Percentiles rank a stretch among this genome's conserved stretches.
Conservation (phyloP, 768 basidiomycete genomes). For the Dioszegia aurantiaca region DNA sequence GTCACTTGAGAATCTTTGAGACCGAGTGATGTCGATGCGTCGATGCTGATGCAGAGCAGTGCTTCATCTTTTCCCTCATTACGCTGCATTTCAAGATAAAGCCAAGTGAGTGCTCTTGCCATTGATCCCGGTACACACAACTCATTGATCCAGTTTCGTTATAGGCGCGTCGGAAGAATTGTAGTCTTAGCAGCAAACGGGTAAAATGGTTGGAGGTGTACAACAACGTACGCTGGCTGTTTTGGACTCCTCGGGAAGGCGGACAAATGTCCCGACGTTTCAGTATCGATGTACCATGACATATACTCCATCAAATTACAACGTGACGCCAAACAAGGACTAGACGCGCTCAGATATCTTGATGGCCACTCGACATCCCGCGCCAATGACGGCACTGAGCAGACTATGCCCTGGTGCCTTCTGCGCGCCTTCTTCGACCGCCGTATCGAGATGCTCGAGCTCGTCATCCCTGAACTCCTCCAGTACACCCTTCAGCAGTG, state of each 20-base stretch:
- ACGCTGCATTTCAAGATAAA: conserved; percentile 99
- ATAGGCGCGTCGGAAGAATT: not conserved
- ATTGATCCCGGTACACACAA: not conserved
- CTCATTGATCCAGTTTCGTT: conserved; percentile 1
- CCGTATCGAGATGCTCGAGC: conserved; percentile 86
- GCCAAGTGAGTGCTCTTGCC: conserved; percentile 59
- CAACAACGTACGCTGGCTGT: too few species aligned
- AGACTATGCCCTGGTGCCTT: conserved; percentile 87
- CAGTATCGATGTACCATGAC: too few species aligned
- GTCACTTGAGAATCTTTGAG: conserved; percentile 37
- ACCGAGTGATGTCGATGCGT: not conserved
- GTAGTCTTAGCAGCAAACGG: not conserved
- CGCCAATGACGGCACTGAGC: conserved; percentile 76
- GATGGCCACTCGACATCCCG: conserved; percentile 85
- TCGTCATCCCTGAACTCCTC: conserved; percentile 90
- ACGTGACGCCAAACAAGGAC: not conserved
- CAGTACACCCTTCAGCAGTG: conserved; percentile 68
- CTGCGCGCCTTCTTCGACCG: conserved; percentile 81
- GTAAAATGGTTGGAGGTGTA: too few species aligned
- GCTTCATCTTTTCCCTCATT: conserved; percentile 95
- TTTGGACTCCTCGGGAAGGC: too few species aligned
- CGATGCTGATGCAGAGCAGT: conserved; percentile 58
- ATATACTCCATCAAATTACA: too few species aligned
- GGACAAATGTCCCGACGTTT: too few species aligned
- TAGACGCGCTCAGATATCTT: conserved; percentile 74